These are phyloP conservation scores for Eremochloa ophiuroides DNA, from an alignment of 176 grass and related monocot genomes.

Conservation along the genomic window DNA sequence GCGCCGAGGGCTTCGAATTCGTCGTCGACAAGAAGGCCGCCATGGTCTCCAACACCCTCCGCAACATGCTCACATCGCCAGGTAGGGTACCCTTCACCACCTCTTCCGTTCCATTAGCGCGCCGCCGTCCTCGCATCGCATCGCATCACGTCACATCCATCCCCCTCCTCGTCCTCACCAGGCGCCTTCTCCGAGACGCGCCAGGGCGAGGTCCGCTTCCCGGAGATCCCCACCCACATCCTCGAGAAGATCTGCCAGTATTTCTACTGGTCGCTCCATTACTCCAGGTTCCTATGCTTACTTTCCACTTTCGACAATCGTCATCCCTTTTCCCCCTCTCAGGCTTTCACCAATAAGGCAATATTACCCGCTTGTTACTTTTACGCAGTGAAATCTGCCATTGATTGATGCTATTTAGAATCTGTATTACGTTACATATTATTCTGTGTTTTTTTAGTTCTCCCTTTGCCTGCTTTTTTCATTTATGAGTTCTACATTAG, in stretches of 20 bases:
- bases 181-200: constrained; percentile 74
- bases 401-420: not conserved
- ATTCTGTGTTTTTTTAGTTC: not conserved
- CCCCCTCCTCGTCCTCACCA: not conserved
- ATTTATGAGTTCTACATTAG: not conserved
- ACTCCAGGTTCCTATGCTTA: constrained; percentile 38
- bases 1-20: constrained; percentile 95
- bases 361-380: not conserved
- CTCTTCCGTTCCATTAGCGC: not conserved
- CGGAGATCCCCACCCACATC: constrained; percentile 71
- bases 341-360: not conserved
- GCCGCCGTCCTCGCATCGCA: not conserved
- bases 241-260: constrained; percentile 96
- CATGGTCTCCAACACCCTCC: constrained; percentile 86
- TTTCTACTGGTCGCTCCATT: constrained; percentile 95
- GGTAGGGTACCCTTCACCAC: constrained; percentile 17
- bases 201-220: constrained; percentile 78
- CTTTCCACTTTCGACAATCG: not conserved
- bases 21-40: constrained; percentile 87
- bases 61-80: constrained; percentile 98
- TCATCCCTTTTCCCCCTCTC: not conserved
- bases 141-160: not conserved
- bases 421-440: not conserved
- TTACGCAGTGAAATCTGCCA: not conserved
- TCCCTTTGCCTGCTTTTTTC: not conserved